A percentile compares a stretch with the other conserved stretches of the same genome.
phyloP scores from a whole-genome alignment of 1,284 basidiomycete species.

The Mycosarcoma maydis region DNA sequence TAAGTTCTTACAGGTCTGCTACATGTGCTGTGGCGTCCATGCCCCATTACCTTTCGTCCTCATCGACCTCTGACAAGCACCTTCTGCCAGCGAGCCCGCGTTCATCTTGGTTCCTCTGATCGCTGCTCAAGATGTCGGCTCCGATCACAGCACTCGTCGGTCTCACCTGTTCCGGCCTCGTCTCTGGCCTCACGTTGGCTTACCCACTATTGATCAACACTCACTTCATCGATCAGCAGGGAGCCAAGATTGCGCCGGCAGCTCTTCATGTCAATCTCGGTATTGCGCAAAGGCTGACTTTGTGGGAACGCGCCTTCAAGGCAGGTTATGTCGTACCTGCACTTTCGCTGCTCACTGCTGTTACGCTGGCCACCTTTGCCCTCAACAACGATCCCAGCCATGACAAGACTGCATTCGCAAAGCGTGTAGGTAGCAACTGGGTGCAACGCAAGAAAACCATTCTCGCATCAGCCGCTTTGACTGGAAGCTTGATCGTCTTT shows the following conservation, averaged over 20 bases:
- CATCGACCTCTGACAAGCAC: too few species aligned
- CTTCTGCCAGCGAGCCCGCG: too few species aligned
- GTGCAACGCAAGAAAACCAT: slow-evolving; percentile 13
- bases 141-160: slow-evolving; percentile 30
- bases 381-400: slow-evolving; percentile 3
- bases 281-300: slow-evolving; percentile 33
- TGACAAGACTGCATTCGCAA: slow-evolving; percentile 5
- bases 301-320: slow-evolving; percentile 33
- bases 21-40: too few species aligned
- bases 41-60: too few species aligned
- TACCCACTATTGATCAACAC: slow-evolving; percentile 32
- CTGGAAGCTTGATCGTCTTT: slow-evolving; percentile 17
- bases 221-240: slow-evolving; percentile 31
- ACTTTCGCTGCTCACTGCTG: slow-evolving; percentile 14
- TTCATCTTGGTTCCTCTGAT: too few species aligned
- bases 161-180: slow-evolving; percentile 28
- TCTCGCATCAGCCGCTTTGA: slow-evolving; percentile 22
- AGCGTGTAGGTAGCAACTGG: slow-evolving; percentile 19
- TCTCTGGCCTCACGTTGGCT: slow-evolving; percentile 21
- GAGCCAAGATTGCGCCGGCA: slow-evolving; percentile 22
- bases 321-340: slow-evolving; percentile 21
- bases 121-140: slow-evolving; percentile 17
- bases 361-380: slow-evolving; percentile 10
- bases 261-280: slow-evolving; percentile 23
- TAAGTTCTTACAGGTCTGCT: too few species aligned